Conservation (phyloP, 2,329 filamentous ascomycete genomes). For the Microascus cirrosus region DNA sequence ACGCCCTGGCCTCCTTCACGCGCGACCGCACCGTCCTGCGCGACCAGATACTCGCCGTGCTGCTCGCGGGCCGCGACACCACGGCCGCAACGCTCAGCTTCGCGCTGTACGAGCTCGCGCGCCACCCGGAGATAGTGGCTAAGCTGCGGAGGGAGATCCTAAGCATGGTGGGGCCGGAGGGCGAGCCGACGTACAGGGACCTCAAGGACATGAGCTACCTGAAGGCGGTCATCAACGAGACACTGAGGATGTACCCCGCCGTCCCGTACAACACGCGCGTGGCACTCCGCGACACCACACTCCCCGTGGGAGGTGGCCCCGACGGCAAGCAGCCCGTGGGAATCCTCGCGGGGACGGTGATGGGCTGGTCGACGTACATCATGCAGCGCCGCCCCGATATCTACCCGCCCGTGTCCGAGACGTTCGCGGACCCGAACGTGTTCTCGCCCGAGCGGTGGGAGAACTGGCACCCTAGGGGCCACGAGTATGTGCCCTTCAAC, state of each 20-base stretch:
- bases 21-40: slow-evolving; percentile 61
- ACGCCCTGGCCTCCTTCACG: slow-evolving; percentile 74
- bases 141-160: slow-evolving; percentile 67
- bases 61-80: slow-evolving; percentile 80
- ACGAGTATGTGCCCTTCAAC: slow-evolving; percentile 68
- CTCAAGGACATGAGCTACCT: slow-evolving; percentile 85
- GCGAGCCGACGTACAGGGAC: slow-evolving; percentile 61
- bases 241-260: slow-evolving; percentile 63
- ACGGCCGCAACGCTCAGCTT: slow-evolving; percentile 75
- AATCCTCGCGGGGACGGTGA: slow-evolving; percentile 51
- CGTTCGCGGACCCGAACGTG: slow-evolving; percentile 30
- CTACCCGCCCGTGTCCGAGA: slow-evolving; percentile 39
- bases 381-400: slow-evolving; percentile 63
- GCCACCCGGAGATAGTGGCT: slow-evolving; percentile 53
- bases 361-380: slow-evolving; percentile 56
- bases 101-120: slow-evolving; percentile 70
- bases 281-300: slow-evolving; percentile 60
- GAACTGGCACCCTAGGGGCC: slow-evolving; percentile 50
- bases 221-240: slow-evolving; percentile 63
- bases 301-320: slow-evolving; percentile 60
- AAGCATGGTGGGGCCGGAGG: slow-evolving; percentile 49
- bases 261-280: slow-evolving; percentile 72
- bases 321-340: slow-evolving; percentile 51
- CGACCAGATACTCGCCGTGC: slow-evolving; percentile 72
- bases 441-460: slow-evolving; percentile 61